Evolutionary conservation across 2,329 filamentous ascomycete species (phyloP).

Genomic region (Oidium heveae): DNA sequence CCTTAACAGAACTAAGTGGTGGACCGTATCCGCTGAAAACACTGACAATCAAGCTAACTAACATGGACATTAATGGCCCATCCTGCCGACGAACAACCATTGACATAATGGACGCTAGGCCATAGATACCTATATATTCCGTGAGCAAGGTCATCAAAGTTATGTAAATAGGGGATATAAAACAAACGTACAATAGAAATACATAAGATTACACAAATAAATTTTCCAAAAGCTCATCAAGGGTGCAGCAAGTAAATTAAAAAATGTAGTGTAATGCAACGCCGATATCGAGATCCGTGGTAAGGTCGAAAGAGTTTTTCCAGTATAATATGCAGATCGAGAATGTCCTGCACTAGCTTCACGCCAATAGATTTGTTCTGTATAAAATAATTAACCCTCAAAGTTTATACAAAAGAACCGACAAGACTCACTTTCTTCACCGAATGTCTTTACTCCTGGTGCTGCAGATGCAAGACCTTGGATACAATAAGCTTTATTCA

Average conservation of each 20-base stretch:
- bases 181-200: slow-evolving; percentile 24
- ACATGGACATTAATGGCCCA: slow-evolving; percentile 28
- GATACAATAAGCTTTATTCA: not conserved
- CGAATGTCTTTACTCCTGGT: slow-evolving; percentile 30
- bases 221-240: slow-evolving; percentile 23
- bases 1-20: slow-evolving; percentile 20
- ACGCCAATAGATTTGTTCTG: slow-evolving; percentile 23
- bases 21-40: slow-evolving; percentile 29
- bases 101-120: slow-evolving; percentile 24
- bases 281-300: slow-evolving; percentile 25
- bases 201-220: slow-evolving; percentile 25
- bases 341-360: slow-evolving; percentile 32
- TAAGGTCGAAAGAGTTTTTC: slow-evolving; percentile 26
- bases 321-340: slow-evolving; percentile 27
- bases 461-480: slow-evolving; percentile 25
- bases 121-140: slow-evolving; percentile 20
- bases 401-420: not conserved
- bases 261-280: slow-evolving; percentile 27
- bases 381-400: not conserved
- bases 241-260: slow-evolving; percentile 23
- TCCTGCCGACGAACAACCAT: slow-evolving; percentile 30
- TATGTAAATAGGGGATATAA: not conserved
- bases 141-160: not conserved
- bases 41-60: slow-evolving; percentile 26
- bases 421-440: slow-evolving; percentile 19